Evolutionary conservation across 2,329 filamentous ascomycete genomes (phyloP), one percentile per base, ranked within the genome.

Genomic region (Paecilomyces sp.): DNA sequence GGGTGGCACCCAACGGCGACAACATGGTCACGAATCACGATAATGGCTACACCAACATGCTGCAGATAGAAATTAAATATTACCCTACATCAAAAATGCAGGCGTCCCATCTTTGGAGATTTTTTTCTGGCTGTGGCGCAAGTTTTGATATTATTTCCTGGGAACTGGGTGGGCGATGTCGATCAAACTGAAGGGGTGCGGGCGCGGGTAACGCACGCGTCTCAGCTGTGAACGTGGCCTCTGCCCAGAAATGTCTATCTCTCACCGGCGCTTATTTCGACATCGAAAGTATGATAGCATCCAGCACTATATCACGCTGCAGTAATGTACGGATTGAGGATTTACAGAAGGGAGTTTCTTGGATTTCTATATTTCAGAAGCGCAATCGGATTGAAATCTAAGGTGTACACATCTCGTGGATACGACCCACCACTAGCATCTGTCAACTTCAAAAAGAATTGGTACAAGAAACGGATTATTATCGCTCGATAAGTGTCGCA

Each of bases 1-100:
- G 65, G 28, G 73, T 75, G 60, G 67, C 67, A 52, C 67, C 68
- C 55, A 75, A 57, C 4, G 73, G 64, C 55, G 71, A 74, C 54
- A 53, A 57, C 61, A 63, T 63, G 51, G 51, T 53, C 51, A 30
- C 51, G 24, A 15, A 41, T 41, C n/a, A 41, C 36, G 41, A 18
- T 47, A 47, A 47, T 47, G 13, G 41, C 41, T 9, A 47, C 41
- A 47, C n/a, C 41, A 47, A n/a, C 41, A 47, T 47, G 51, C 51
- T 24, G 28, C 51, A 53, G 51, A 53, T 53, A 24, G 2, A 25
- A 25, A 25, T 22, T 53, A 47, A 18, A 47, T 47, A 47, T 4
- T 9, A 47, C 6, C 15, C 41, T 47, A 47, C n/a, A 47, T 47
- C 41, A 47, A 15, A 8, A 3, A 47, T 47, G n/a, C n/a, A 47